Conservation (phyloP, 1,139 yeast genomes). For the Blastobotrys aristatus region DNA sequence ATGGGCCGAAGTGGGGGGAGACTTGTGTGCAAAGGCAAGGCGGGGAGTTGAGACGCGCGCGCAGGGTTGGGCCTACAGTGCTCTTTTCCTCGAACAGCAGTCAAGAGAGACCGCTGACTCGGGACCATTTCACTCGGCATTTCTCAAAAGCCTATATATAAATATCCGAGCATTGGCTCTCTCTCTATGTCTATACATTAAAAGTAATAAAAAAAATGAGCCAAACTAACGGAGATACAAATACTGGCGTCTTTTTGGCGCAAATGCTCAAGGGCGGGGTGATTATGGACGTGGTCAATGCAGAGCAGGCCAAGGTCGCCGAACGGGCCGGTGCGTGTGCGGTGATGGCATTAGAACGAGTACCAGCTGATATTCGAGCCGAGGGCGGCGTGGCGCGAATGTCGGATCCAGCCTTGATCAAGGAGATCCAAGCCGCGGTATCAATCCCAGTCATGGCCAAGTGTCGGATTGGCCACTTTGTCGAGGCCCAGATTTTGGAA, state of each 20-base stretch:
- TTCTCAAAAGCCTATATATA: neutral
- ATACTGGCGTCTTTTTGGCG: conserved; percentile 49
- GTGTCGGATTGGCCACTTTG: conserved; percentile 79
- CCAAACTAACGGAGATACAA: conserved; percentile 34
- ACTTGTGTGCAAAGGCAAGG: no score
- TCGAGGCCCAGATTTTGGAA: conserved; percentile 77
- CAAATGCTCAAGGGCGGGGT: conserved; percentile 81
- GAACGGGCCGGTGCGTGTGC: conserved; percentile 88
- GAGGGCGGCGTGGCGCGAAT: conserved; percentile 82
- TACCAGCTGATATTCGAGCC: conserved; percentile 83
- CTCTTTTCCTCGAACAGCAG: neutral
- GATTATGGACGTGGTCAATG: conserved; percentile 56
- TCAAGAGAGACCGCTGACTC: neutral
- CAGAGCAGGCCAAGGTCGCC: conserved; percentile 62
- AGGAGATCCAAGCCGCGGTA: conserved; percentile 62
- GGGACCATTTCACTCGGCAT: neutral
- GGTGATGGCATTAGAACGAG: conserved; percentile 83
- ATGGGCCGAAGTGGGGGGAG: no score
- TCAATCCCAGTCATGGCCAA: conserved; percentile 71
- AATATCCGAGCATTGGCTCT: neutral
- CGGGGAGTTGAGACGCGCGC: no score
- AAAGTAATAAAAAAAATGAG: conserved; percentile 44
- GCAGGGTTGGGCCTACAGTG: no score
- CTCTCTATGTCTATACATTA: neutral
- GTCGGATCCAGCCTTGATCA: conserved; percentile 82